Evolutionary conservation across 1,139 yeast species (phyloP).

Genomic region (Taphrina pruni): DNA sequence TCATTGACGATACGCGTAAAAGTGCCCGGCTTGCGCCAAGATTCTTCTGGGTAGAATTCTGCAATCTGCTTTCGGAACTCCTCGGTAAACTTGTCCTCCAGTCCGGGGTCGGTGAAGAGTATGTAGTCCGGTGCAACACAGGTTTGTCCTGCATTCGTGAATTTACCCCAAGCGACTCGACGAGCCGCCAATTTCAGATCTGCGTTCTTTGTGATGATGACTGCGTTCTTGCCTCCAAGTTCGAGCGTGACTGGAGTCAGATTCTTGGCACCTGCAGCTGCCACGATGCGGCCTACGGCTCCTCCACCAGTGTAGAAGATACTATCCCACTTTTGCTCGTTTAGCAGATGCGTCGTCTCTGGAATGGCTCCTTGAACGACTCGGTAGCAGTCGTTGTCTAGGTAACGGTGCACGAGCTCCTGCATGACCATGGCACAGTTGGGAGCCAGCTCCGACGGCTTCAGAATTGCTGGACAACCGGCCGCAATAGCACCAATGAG

Average conservation of each 20-base stretch:
- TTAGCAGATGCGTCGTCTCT: slow-evolving; percentile 39
- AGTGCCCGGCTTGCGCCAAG: slow-evolving; percentile 48
- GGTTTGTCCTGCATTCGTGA: slow-evolving; percentile 81
- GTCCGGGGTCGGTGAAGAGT: slow-evolving; percentile 62
- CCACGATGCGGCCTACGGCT: slow-evolving; percentile 67
- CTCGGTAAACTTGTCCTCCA: slow-evolving; percentile 62
- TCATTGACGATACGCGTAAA: slow-evolving; percentile 71
- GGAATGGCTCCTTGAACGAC: slow-evolving; percentile 41
- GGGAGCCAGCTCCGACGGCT: slow-evolving; percentile 80
- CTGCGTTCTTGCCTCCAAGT: slow-evolving; percentile 83
- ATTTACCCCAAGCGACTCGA: slow-evolving; percentile 62
- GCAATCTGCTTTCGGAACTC: slow-evolving; percentile 57
- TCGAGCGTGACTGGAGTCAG: slow-evolving; percentile 77
- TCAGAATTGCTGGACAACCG: slow-evolving; percentile 81
- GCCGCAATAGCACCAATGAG: slow-evolving; percentile 82
- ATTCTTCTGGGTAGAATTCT: slow-evolving; percentile 56
- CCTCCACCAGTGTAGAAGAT: slow-evolving; percentile 69
- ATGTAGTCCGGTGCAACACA: slow-evolving; percentile 86
- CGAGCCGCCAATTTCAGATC: slow-evolving; percentile 63
- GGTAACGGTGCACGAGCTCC: slow-evolving; percentile 18
- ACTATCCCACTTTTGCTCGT: slow-evolving; percentile 38
- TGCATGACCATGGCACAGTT: slow-evolving; percentile 62
- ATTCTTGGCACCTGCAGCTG: slow-evolving; percentile 68
- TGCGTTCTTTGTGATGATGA: slow-evolving; percentile 72
- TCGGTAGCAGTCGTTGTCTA: slow-evolving; percentile 35